Conservation (phyloP, 2,329 filamentous ascomycete species). For the Huntiella moniliformis region DNA sequence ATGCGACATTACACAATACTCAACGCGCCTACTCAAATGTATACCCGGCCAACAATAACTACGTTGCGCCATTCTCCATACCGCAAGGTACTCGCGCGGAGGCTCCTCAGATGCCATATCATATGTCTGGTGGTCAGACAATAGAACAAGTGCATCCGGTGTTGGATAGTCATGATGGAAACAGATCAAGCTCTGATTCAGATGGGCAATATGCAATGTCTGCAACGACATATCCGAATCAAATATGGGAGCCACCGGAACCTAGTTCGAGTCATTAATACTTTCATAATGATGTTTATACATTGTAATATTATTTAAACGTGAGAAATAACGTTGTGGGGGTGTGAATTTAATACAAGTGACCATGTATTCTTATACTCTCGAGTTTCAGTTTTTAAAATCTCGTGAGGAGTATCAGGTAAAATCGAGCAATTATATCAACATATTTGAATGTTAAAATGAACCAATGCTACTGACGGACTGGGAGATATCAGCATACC, state of each 20-base stretch:
- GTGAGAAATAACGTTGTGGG: no score
- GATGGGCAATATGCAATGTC: conserved; percentile 3
- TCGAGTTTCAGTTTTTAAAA: no score
- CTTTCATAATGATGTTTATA: no score
- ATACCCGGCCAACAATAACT: not conserved
- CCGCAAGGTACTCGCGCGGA: not conserved
- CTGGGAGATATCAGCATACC: no score
- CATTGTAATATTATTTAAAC: no score
- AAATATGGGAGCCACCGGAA: conserved; percentile 4
- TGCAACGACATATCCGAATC: conserved; percentile 8
- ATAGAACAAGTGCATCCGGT: not conserved
- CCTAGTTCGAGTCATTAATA: no score
- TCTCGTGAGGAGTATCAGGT: no score
- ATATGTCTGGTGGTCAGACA: not conserved
- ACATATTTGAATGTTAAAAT: no score
- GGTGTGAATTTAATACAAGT: no score
- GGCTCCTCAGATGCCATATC: not conserved
- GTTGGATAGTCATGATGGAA: not conserved
- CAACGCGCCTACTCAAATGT: not conserved
- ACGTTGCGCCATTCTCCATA: not conserved
- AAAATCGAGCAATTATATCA: no score
- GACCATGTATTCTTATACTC: no score
- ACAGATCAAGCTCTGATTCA: not conserved
- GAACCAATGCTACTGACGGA: no score
- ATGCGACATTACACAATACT: not conserved